Evolutionary conservation across 441 rosid genomes (phyloP).

Genomic region (Erodium trifolium): DNA sequence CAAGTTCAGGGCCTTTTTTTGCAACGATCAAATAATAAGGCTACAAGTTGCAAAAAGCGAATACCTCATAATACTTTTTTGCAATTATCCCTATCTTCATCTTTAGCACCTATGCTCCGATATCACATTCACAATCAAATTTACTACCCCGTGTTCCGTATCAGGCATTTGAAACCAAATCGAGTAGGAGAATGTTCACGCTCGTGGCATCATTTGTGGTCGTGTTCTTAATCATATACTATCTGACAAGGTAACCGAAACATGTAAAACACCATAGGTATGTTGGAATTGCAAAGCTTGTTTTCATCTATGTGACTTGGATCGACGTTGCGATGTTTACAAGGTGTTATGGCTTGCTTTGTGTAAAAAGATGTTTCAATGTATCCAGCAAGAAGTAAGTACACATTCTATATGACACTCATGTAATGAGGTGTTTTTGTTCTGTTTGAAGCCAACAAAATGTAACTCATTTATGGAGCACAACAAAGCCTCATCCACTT

Average conservation of each 20-base stretch:
- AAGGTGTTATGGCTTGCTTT: background rate
- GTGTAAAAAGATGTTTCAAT: background rate
- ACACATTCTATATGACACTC: background rate
- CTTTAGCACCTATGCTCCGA: no score
- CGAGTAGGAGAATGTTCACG: slow-evolving; percentile 79
- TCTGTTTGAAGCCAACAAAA: background rate
- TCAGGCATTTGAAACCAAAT: slow-evolving; percentile 91
- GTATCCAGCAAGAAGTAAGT: background rate
- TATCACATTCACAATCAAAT: background rate
- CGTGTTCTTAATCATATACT: slow-evolving; percentile 72
- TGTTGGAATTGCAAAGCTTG: slow-evolving; percentile 22
- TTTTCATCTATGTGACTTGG: slow-evolving; percentile 17
- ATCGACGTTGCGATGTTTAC: background rate
- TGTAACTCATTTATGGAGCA: no score
- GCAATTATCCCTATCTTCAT: no score
- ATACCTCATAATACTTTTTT: no score
- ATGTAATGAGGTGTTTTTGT: background rate
- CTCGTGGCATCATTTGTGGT: slow-evolving; percentile 84
- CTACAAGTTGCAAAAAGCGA: no score
- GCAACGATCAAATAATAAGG: no score
- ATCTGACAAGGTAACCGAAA: slow-evolving; percentile 53
- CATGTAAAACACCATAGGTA: slow-evolving; percentile 12
- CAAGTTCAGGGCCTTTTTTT: no score
- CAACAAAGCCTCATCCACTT: no score
- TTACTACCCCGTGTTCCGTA: slow-evolving; percentile 9